Percentiles rank a stretch among this genome's conserved stretches.
Evolutionary conservation across 2,329 filamentous ascomycete species (phyloP).

Genomic region (Microdochium nivale): DNA sequence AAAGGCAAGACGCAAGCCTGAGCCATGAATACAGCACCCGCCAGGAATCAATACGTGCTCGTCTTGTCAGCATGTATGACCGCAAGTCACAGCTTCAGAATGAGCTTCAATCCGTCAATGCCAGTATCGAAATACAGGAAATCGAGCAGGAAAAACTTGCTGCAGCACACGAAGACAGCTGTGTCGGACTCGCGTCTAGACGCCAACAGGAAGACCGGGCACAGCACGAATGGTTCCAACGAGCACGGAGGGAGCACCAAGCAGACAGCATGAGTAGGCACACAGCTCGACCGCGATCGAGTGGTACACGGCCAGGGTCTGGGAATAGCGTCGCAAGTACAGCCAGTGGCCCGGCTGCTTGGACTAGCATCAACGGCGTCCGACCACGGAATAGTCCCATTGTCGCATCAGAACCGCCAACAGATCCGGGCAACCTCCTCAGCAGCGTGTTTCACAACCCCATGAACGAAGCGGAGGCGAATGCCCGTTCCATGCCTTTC

Average conservation of each 20-base stretch:
- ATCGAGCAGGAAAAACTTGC: constrained; percentile 14
- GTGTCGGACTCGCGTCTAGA: constrained; percentile 5
- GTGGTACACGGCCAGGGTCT: constrained; percentile 4
- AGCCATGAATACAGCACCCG: constrained; percentile 10
- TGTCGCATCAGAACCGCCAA: constrained; percentile 4
- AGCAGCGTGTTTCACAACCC: constrained; percentile 22
- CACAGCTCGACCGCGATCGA: constrained; percentile 7
- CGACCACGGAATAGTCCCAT: constrained; percentile 9
- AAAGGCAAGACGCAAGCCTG: constrained; percentile 14
- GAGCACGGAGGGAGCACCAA: constrained; percentile 7
- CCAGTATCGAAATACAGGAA: constrained; percentile 13
- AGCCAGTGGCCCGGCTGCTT: constrained; percentile 10
- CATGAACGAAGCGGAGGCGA: constrained; percentile 15
- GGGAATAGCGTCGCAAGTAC: constrained; percentile 9
- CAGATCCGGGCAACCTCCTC: constrained; percentile 19
- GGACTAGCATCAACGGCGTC: constrained; percentile 21
- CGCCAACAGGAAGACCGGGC: constrained; percentile 15
- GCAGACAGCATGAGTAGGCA: constrained; percentile 6
- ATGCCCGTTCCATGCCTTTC: constrained; percentile 12
- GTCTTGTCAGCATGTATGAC: constrained; percentile 13
- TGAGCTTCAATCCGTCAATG: constrained; percentile 10
- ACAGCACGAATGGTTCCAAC: constrained; percentile 11
- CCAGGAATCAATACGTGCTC: constrained; percentile 11
- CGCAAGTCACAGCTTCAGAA: constrained; percentile 10
- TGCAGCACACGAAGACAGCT: constrained; percentile 12